phyloP scores from a whole-genome alignment of 768 basidiomycete genomes.

The Suillus spraguei region DNA sequence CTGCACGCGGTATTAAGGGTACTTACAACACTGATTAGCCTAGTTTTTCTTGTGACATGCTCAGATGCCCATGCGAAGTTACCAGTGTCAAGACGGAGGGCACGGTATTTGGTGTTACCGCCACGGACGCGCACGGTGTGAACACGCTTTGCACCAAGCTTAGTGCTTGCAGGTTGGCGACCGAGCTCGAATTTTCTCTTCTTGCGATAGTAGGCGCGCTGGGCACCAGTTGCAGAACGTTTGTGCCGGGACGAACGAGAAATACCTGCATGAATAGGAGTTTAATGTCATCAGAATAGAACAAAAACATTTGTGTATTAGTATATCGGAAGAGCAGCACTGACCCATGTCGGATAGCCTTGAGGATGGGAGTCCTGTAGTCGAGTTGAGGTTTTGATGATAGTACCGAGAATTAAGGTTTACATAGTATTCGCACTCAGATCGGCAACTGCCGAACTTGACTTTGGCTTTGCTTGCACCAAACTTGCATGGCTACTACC shows the following conservation, averaged over 20 bases:
- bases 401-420: conserved; percentile 44
- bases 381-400: conserved; percentile 55
- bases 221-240: conserved; percentile 90
- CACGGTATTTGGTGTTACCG: conserved; percentile 94
- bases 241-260: conserved; percentile 97
- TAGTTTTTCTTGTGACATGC: conserved; percentile 91
- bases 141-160: conserved; percentile 93
- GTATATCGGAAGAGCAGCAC: conserved; percentile 38
- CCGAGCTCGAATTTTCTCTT: conserved; percentile 99
- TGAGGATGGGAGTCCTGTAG: conserved; percentile 59
- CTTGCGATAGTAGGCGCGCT: conserved; percentile 96
- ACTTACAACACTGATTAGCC: conserved; percentile 94
- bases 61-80: conserved; percentile 99
- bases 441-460: conserved; percentile 21
- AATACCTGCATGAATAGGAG: conserved; percentile 66
- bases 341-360: conserved; percentile 77
- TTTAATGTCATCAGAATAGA: conserved; percentile 12
- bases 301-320: conserved; percentile 12
- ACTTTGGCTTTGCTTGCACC: conserved; percentile 23
- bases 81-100: conserved; percentile 93
- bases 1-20: neutral
- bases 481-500: neutral
- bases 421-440: conserved; percentile 31
- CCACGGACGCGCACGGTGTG: conserved; percentile 96
- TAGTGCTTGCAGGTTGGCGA: conserved; percentile 97